Evolutionary conservation across 2,329 filamentous ascomycete genomes (phyloP).

Genomic region (Botrytis paeoniae): DNA sequence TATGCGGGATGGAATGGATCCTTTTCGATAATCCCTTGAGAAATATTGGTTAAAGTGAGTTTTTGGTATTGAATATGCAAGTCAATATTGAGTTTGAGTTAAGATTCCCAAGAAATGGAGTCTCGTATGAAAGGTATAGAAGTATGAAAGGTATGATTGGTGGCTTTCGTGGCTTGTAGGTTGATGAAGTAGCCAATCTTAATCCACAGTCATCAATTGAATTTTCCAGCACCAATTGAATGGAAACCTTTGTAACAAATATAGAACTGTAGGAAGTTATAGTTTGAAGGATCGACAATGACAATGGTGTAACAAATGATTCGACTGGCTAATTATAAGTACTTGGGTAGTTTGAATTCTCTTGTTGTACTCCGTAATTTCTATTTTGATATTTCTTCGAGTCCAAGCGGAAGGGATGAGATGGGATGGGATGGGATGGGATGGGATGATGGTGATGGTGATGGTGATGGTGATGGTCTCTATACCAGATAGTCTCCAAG

Average conservation of each 20-base stretch:
- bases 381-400: neutral
- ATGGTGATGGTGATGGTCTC: neutral
- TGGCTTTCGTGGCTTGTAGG: neutral
- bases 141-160: neutral
- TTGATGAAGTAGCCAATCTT: neutral
- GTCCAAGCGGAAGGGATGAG: neutral
- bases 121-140: neutral
- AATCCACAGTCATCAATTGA: neutral
- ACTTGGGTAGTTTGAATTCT: neutral
- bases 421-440: neutral
- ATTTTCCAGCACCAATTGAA: neutral
- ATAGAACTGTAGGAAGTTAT: neutral
- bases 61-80: neutral
- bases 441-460: too few species aligned
- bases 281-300: constrained; percentile 6
- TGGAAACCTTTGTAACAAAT: neutral
- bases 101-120: neutral
- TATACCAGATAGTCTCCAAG: neutral
- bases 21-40: neutral
- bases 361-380: neutral
- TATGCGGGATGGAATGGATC: neutral
- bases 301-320: neutral
- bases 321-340: neutral
- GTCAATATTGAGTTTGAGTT: neutral
- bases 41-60: neutral